Evolutionary conservation across 2,329 filamentous ascomycete species (phyloP).

Genomic region (Xylaria sp.): DNA sequence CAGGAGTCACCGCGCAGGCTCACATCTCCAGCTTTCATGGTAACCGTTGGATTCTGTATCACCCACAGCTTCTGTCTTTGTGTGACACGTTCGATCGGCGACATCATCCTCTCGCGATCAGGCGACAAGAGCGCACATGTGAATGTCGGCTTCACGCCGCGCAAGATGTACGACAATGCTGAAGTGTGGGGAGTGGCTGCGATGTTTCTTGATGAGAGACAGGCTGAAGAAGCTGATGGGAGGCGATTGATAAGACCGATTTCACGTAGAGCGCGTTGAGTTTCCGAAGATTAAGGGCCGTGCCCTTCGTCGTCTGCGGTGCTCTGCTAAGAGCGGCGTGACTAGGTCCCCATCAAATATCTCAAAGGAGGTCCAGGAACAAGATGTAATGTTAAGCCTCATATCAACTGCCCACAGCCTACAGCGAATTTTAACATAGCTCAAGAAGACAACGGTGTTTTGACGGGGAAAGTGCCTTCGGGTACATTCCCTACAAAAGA

Average conservation of each 20-base stretch:
- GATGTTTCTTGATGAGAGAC: conserved; percentile 50
- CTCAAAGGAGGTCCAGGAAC: no score
- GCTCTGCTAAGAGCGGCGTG: conserved; percentile 58
- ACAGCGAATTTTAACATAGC: no score
- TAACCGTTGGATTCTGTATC: neutral
- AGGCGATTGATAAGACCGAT: conserved; percentile 56
- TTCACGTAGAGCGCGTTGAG: conserved; percentile 60
- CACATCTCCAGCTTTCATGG: neutral
- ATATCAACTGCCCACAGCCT: no score
- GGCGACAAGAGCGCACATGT: conserved; percentile 46
- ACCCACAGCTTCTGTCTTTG: no score
- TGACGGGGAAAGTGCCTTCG: no score
- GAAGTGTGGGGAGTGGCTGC: conserved; percentile 56
- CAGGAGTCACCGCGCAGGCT: neutral
- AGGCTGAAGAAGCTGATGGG: conserved; percentile 55
- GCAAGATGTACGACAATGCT: conserved; percentile 51
- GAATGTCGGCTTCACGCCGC: conserved; percentile 52
- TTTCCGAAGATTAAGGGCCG: conserved; percentile 57
- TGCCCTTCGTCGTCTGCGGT: conserved; percentile 63
- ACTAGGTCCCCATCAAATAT: no score
- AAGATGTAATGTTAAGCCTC: no score
- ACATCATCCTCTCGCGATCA: conserved; percentile 41
- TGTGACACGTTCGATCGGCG: no score
- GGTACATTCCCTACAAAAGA: no score
- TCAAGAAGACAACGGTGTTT: no score